Base-by-base conservation (phyloP, 2,329 filamentous ascomycete genomes). In the Aaosphaeria arxii region DNA sequence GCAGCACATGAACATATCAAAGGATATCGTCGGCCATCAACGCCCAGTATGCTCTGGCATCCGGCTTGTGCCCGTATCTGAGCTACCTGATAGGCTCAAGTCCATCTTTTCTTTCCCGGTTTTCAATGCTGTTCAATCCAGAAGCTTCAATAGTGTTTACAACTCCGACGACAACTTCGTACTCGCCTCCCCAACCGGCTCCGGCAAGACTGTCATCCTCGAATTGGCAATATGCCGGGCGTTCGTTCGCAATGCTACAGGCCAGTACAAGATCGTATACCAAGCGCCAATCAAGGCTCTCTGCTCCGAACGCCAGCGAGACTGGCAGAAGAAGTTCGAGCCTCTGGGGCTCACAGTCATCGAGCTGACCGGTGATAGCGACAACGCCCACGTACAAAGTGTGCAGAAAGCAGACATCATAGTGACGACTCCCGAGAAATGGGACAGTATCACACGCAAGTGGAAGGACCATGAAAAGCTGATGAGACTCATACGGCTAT, bases 401-500 rank as follows among this genome's bases (percentile, higher is more conserved):
- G 86, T 92, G 5, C 85, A 89, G 51, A 82, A 77, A 56, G 89
- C 89, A 3, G 85, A 85, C 42, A 88, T 95, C 53, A 92, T 95
- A 55, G 80, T 95, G 52, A 94, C 90, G 0, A 95, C 89, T 0
- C 89, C 90, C 0, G 89, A 95, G 69, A 95, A 95, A 62, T 95
- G 89, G 89, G 89, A 95, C 63, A 92, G 88, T 50, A 85, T 94
- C 66, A 95, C 90, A 0, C 79, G 89, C 13, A 91, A 89, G 62
- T 95, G 90, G 90, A 84, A 85, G 57, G 89, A 95, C 57, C 87
- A 95, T 59, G 79, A 80, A 45, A 87, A 79, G 54, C 73, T 95
- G 13, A 82, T 95, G 69, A 81, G 86, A 49, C 77, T 91, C 52
- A 82, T 95, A 41, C 88, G 86, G 51, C 73, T 95, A 0, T 89